Base-by-base conservation (phyloP, 306 rosid species). In the Alnus glutinosa region DNA sequence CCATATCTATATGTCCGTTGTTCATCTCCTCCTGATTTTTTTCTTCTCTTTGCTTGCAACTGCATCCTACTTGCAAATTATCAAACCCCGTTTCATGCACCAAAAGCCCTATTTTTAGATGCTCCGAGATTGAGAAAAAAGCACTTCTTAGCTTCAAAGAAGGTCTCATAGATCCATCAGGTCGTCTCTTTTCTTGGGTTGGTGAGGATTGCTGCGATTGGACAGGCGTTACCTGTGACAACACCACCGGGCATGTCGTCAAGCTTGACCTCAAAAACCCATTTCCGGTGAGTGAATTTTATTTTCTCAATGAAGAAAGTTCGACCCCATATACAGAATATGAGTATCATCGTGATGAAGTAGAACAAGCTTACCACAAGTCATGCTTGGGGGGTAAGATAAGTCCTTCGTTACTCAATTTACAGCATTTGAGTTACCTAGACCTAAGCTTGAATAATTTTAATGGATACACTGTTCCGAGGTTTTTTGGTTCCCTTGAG, bases 221-320 rank as follows among this genome's bases (percentile, higher is more conserved):
- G 85, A 15, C 54, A 55, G 79, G 82, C 34, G 28, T 82, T n/a
- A 23, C 8, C 50, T 83, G 81, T 13, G 57, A 75, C 72, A 71
- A 75, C 18, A 14, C 44, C 23, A 83, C 77, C 1, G 80, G 83
- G 18, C 77, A 42, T 78, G 86, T 83, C 70, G 34, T 74, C 15
- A 67, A 36, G n/a, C 82, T 64, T 13, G 47, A 34, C 9, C 70
- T 64, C 70, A 64, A 15, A 30, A 14, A 36, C 12, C 3, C 13
- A 48, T 48, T 48, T 48, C 12, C 12, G 51, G 13, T 48, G 51
- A 48, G 2, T 48, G 13, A 9, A 48, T 48, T 42, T 37, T 37
- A 37, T 3, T 3, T 37, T 2, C 4, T 1, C 3, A 4, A 37
- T 2, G 42, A 37, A 37, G 42, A 4, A 37, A 2, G 4, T 2